Base-by-base conservation (phyloP, 352 stramenopile genomes). In the Globisporangium takayamanum region DNA sequence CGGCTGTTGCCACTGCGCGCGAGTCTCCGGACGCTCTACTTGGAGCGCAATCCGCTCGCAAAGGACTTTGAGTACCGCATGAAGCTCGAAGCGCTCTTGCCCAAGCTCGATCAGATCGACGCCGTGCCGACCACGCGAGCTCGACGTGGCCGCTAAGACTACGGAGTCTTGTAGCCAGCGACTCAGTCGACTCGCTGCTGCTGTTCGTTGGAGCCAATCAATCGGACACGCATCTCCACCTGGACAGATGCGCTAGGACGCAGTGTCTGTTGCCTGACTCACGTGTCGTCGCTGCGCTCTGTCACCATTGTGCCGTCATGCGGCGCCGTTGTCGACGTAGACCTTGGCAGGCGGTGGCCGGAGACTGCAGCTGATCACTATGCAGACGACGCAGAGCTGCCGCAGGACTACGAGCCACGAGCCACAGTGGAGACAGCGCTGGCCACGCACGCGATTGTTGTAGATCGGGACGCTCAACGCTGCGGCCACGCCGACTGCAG, bases 41-140 rank as follows among this genome's bases (percentile, higher is more conserved):
- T 99, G 48, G 96, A 99, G 66, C 95, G 96, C 64, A 99, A 99
- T 59, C 93, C 94, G 36, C 65, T 98, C 10, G 86, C 91, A 36
- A 71, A 70, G 62, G 84, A 92, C 64, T 98, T 97, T 75, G 94
- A 98, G 66, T 99, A 99, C 81, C 76, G 96, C 37, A 98, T 96
- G 67, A 95, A 88, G 61, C 62, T 98, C 26, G 84, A 93, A 46
- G 73, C 87, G 58, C 72, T 92, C 41, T 70, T 98, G 44, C 92
- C 94, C 3, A 76, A 79, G n/a, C 78, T 99, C 25, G 85, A 87
- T 15, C 92, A 99, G 67, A 98, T 99, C 74, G 96, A 99, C 70
- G 96, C 96, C 10, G 79, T 80, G 28, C 76, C 80, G 3, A 88
- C 80, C 2, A 87, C 70, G 15, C 84, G 74, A 37, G 77, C 76